A percentile compares a stretch with the other conserved stretches of the same genome.
phyloP scores from a whole-genome alignment of 148 eudicot species.

The Rhododendron ovatum region DNA sequence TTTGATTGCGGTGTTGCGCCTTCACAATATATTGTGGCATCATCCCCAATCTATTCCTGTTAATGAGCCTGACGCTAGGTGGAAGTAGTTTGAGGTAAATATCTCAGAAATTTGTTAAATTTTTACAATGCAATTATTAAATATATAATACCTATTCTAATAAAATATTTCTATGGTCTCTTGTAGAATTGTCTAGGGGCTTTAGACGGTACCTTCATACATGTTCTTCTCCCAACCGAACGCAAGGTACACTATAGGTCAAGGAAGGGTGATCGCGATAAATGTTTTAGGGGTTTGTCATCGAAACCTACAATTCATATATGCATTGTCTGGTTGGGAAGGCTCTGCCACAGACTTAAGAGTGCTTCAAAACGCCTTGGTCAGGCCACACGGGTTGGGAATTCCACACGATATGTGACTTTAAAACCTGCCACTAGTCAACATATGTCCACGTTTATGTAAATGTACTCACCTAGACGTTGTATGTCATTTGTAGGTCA shows the following conservation, averaged over 20 bases:
- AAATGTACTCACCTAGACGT: not conserved
- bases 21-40: not conserved
- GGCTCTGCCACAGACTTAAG: not conserved
- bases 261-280: not conserved
- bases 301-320: not conserved
- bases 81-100: not conserved
- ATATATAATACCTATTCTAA: too few species aligned
- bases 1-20: not conserved
- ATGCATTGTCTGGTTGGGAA: not conserved
- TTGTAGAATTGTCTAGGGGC: not conserved
- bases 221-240: not conserved
- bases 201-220: not conserved
- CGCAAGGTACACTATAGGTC: not conserved
- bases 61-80: not conserved
- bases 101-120: too few species aligned
- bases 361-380: not conserved
- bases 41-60: not conserved
- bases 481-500: slow-evolving; percentile 1
- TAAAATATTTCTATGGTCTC: not conserved
- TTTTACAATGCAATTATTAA: too few species aligned
- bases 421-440: not conserved
- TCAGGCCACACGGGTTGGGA: not conserved
- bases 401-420: not conserved
- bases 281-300: not conserved
- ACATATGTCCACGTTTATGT: not conserved